Evolutionary conservation across 1,284 basidiomycete genomes (phyloP).

Genomic region (Peniophora sp.): DNA sequence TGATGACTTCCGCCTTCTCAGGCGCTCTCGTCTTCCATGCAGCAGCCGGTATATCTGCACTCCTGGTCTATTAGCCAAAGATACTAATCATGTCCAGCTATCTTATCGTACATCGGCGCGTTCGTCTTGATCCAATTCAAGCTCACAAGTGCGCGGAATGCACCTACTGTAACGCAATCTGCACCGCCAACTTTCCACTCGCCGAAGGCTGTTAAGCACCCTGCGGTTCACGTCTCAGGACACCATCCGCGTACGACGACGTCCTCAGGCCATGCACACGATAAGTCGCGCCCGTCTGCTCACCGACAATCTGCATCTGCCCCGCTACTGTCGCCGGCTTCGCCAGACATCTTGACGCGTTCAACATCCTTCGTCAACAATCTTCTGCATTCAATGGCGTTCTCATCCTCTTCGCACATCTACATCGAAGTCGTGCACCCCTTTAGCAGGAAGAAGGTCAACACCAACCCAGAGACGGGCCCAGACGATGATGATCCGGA

Average conservation of each 20-base stretch:
- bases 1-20: constrained; percentile 22
- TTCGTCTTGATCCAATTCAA: constrained; percentile 26
- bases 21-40: constrained; percentile 29
- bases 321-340: not conserved
- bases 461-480: not conserved
- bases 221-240: not conserved
- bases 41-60: constrained; percentile 18
- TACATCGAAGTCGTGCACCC: constrained; percentile 1
- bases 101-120: constrained; percentile 24
- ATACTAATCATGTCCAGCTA: constrained; percentile 14
- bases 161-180: constrained; percentile 12
- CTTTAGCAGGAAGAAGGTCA: not conserved
- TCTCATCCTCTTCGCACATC: not conserved
- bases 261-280: not conserved
- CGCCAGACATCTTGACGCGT: not conserved
- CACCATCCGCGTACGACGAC: not conserved
- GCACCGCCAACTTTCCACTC: not conserved
- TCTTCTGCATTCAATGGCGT: not conserved
- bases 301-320: not conserved
- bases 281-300: not conserved
- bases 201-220: not conserved
- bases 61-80: not conserved
- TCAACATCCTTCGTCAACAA: not conserved
- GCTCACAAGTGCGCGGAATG: constrained; percentile 16
- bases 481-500: constrained; percentile 8